A percentile compares a stretch with the other conserved stretches of the same genome.
phyloP scores from a whole-genome alignment of 768 basidiomycete genomes.

The Cystofilobasidium ferigula region DNA sequence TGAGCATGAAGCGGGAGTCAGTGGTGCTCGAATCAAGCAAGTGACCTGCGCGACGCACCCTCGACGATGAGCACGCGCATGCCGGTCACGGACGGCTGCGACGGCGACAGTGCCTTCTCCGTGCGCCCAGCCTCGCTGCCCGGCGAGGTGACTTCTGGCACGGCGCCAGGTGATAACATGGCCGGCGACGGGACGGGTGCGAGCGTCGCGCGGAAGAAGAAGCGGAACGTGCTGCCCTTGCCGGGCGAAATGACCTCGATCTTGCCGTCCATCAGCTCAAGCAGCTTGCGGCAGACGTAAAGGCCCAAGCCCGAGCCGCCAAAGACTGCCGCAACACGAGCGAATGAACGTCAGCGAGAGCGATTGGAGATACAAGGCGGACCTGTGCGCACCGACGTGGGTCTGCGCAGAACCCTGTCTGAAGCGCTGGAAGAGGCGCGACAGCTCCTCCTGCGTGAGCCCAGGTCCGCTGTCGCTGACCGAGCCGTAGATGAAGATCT shows the following conservation, averaged over 20 bases:
- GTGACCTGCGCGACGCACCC: too few species aligned
- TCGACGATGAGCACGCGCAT: constrained; percentile 18
- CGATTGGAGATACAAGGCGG: neutral
- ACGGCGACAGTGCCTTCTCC: neutral
- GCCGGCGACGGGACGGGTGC: neutral
- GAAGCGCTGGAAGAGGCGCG: constrained; percentile 35
- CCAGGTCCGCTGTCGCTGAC: constrained; percentile 35
- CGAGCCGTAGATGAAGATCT: constrained; percentile 39
- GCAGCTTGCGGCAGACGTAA: constrained; percentile 28
- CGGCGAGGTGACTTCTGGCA: neutral
- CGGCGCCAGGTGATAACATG: neutral
- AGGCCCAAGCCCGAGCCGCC: constrained; percentile 37
- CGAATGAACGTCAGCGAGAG: constrained; percentile 23
- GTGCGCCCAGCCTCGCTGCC: neutral
- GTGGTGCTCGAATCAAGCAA: too few species aligned
- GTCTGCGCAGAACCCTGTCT: constrained; percentile 14
- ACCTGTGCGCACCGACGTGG: neutral
- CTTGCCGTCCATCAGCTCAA: constrained; percentile 35
- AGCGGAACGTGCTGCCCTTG: constrained; percentile 18
- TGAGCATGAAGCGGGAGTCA: too few species aligned
- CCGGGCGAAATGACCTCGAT: constrained; percentile 33
- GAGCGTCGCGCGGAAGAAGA: constrained; percentile 14
- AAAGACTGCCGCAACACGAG: constrained; percentile 26
- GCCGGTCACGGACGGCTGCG: neutral
- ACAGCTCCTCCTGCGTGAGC: constrained; percentile 33